phyloP scores from a whole-genome alignment of 805 yeast species.

The Candida ponderosae region DNA sequence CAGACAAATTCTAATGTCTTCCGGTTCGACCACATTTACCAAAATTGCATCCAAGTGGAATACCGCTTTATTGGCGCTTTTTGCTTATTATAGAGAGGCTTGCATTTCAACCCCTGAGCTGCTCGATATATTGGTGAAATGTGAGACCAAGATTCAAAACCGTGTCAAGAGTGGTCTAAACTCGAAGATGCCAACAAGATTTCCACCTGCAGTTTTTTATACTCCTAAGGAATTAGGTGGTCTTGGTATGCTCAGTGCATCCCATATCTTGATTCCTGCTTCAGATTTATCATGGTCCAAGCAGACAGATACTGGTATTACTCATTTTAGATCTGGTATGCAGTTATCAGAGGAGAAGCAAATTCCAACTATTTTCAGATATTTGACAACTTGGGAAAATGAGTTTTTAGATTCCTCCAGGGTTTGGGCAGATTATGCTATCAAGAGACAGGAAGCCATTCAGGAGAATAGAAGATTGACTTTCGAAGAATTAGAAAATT shows the following conservation, averaged over 20 bases:
- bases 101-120: constrained; percentile 73
- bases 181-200: constrained; percentile 97
- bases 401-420: constrained; percentile 91
- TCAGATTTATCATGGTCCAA: constrained; percentile 86
- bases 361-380: constrained; percentile 91
- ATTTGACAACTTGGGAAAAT: constrained; percentile 93
- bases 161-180: constrained; percentile 91
- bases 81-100: constrained; percentile 91
- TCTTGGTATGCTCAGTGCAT: constrained; percentile 94
- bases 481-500: constrained; percentile 87
- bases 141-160: constrained; percentile 91
- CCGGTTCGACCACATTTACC: constrained; percentile 93
- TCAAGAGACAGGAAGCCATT: constrained; percentile 78
- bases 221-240: constrained; percentile 98
- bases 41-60: constrained; percentile 96
- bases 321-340: constrained; percentile 94
- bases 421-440: constrained; percentile 96
- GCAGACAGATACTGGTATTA: constrained; percentile 91
- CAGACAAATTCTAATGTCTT: constrained; percentile 85
- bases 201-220: constrained; percentile 97
- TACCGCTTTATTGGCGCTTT: constrained; percentile 77
- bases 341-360: constrained; percentile 67
- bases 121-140: constrained; percentile 75
- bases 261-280: constrained; percentile 91
- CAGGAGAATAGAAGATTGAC: constrained; percentile 81